Base-by-base conservation (phyloP, 2,329 filamentous ascomycete species). In the Aspergillus japonicus region DNA sequence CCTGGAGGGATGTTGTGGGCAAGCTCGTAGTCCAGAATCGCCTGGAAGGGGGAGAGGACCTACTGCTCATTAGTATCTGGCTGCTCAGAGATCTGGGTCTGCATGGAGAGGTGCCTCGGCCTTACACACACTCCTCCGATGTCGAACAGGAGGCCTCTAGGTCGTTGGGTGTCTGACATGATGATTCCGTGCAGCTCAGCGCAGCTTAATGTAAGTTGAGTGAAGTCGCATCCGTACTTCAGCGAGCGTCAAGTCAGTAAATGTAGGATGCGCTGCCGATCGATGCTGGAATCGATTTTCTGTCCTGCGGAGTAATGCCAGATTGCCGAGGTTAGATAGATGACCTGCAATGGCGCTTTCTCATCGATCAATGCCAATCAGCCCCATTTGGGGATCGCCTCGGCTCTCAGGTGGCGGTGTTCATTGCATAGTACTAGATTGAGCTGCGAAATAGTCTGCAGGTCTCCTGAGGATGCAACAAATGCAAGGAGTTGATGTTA, bases 61-160 rank as follows among this genome's bases (percentile, higher is more conserved):
- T 96, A 65, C 1, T 48, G 1, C 6, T 33, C 6, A 8, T 24
- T 24, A 47, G 68, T 23, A 69, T 62, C 53, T 31, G 14, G 11
- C 26, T 5, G 26, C 47, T 50, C 23, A 16, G 26, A 35, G 19
- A 14, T 12, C 33, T 35, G 33, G 6, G n/a, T n/a, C 14, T 44
- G 39, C 39, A 33, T 12, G 35, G 21, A 12, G 35, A 26, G 26
- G 52, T 29, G 53, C 39, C 21, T 39, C 35, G 50, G 48, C 55
- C 91, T 82, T 89, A 96, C 94, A 83, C 92, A 96, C 68, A 99
- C 95, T 63, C 95, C 95, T 44, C 95, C 95, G 67, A 99, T 95
- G 77, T 99, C 95, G 75, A 98, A 98, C 23, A 99, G 82, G 33
- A 96, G 80, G 57, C 91, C 90, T 68, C 90, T 89, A 31, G 90